Base-by-base conservation (phyloP, 441 rosid genomes). In the Capsella rubella region DNA sequence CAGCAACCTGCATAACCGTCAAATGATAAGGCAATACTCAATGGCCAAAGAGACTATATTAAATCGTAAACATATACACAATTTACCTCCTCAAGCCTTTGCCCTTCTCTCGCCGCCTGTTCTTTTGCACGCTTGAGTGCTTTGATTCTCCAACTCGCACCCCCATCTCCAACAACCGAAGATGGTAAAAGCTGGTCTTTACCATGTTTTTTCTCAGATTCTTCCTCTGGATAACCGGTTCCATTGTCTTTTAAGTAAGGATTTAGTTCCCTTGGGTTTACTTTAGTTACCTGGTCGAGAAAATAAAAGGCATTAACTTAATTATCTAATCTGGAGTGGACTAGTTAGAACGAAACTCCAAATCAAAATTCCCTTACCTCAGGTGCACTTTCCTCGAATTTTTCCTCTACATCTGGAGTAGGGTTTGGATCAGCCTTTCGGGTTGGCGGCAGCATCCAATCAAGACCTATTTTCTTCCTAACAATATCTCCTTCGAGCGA, bases 81-180 rank as follows among this genome's bases (percentile, higher is more conserved):
- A 27, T 74, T 63, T 67, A 90, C 97, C 82, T 90, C 91, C 18
- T 87, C 86, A 42, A 91, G 81, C 29, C 64, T 79, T 60, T 82
- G 80, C 37, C 97, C 98, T 28, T 94, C 96, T 71, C 97, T 87
- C 14, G 87, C 89, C 25, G 99, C 97, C 74, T 94, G 95, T 84
- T 94, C 99, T 69, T 85, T 80, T 7, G 97, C 90, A 70, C 97
- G 92, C 83, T 85, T 92, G 67, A 92, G 81, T 55, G 95, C 89
- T 82, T 94, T 94, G 71, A 92, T 78, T 79, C 97, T 87, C 97
- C 99, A 94, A 72, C 99, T 94, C 5, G 92, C 93, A 61, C 97
- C 99, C 37, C 99, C 99, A 82, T 94, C 99, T 28, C 95, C 97
- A 65, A 93, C 88, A 78, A 89, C 49, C 11, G 92, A 80, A 69